Evolutionary conservation across 2,329 filamentous ascomycete genomes (phyloP).

Genomic region (Emmonsia crescens): DNA sequence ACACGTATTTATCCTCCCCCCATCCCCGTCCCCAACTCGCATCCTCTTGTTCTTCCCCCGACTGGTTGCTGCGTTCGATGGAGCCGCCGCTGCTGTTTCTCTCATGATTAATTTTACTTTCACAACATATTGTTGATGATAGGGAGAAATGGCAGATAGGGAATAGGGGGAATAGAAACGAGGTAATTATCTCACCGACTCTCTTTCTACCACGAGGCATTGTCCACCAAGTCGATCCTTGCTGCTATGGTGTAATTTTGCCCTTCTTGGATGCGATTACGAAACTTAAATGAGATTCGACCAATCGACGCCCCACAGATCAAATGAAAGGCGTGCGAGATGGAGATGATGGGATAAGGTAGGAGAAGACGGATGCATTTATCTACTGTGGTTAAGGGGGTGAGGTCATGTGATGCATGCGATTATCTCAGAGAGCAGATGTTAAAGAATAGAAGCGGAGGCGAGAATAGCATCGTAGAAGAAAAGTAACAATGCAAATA

Average conservation of each 20-base stretch:
- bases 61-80: too few species aligned
- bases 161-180: background rate
- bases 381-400: background rate
- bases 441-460: background rate
- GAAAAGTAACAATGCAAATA: background rate
- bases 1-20: background rate
- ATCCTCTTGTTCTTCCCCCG: background rate
- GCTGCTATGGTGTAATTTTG: background rate
- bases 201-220: conserved; percentile 1
- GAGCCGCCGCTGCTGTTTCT: background rate
- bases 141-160: background rate
- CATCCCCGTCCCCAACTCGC: background rate
- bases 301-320: background rate
- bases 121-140: background rate
- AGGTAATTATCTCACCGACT: background rate
- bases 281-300: background rate
- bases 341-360: background rate
- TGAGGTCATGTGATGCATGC: background rate
- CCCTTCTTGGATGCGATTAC: background rate
- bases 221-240: background rate
- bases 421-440: background rate
- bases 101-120: background rate
- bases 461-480: background rate
- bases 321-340: background rate
- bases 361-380: background rate